Percentiles rank a stretch among this genome's conserved stretches.
Evolutionary conservation across 1,284 basidiomycete species (phyloP).

Genomic region (Erythrobasidium hasegawianum): DNA sequence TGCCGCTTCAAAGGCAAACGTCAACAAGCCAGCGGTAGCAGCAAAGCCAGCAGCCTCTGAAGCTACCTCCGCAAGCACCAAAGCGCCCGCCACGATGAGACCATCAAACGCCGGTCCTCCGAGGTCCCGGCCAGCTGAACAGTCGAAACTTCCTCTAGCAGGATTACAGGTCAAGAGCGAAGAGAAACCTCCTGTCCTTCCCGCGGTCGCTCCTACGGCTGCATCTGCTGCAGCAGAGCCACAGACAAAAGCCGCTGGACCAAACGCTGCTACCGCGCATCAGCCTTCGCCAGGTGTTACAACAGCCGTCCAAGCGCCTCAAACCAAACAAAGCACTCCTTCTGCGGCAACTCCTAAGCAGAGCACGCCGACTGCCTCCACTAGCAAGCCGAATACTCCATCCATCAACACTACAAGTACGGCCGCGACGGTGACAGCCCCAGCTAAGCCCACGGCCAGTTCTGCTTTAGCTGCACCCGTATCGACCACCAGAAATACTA

Average conservation of each 20-base stretch:
- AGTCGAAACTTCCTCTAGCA: too few relatives aligned
- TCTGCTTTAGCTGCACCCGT: constrained; percentile 9
- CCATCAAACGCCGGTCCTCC: too few relatives aligned
- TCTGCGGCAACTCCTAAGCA: neutral
- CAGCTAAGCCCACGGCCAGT: neutral
- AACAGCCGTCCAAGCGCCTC: neutral
- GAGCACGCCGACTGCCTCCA: neutral
- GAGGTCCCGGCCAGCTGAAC: too few relatives aligned
- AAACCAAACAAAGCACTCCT: neutral
- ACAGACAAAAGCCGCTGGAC: neutral
- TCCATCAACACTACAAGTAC: neutral
- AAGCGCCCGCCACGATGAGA: too few relatives aligned
- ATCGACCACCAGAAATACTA: constrained; percentile 11
- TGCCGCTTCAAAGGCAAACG: too few relatives aligned
- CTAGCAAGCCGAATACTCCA: neutral
- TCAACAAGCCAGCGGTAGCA: too few relatives aligned
- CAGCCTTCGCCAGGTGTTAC: neutral
- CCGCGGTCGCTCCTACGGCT: neutral
- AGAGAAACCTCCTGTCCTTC: too few relatives aligned
- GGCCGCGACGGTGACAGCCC: too few relatives aligned
- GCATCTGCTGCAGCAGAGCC: neutral
- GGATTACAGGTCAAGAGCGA: too few relatives aligned
- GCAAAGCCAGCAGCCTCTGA: too few relatives aligned
- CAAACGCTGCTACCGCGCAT: neutral
- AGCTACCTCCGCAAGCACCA: too few relatives aligned